phyloP scores from a whole-genome alignment of 768 basidiomycete species.

The Suillus weaverae region DNA sequence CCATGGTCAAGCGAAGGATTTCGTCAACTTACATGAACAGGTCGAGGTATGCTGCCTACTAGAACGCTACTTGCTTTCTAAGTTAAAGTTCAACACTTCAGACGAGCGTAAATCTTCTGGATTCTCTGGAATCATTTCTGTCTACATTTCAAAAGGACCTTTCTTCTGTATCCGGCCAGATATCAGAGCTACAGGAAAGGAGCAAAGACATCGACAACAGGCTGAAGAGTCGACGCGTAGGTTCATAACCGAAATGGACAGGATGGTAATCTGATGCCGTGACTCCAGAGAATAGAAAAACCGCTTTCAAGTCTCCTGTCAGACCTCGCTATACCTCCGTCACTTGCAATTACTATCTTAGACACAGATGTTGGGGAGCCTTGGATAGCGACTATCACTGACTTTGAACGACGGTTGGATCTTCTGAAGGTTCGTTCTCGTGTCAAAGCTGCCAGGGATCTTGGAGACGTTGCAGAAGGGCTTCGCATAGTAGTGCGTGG shows the following conservation, averaged over 20 bases:
- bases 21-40: constrained; percentile 87
- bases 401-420: constrained; percentile 76
- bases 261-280: constrained; percentile 3
- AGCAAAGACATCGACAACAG: constrained; percentile 89
- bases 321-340: constrained; percentile 81
- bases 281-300: constrained; percentile 77
- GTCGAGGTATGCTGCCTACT: constrained; percentile 58
- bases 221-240: constrained; percentile 80
- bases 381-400: constrained; percentile 83
- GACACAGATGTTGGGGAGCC: constrained; percentile 83
- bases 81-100: constrained; percentile 35
- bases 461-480: constrained; percentile 83
- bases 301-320: constrained; percentile 79
- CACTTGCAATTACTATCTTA: constrained; percentile 71
- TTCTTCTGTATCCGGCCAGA: constrained; percentile 92
- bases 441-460: constrained; percentile 83
- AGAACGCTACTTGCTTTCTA: not conserved
- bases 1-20: constrained; percentile 55
- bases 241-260: constrained; percentile 21
- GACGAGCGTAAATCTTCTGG: constrained; percentile 84
- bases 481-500: constrained; percentile 82
- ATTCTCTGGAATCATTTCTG: constrained; percentile 87
- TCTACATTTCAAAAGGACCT: constrained; percentile 95
- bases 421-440: constrained; percentile 70
- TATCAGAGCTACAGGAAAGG: constrained; percentile 87